Conservation (phyloP, 1,284 basidiomycete genomes). For the Cryptococcus neoformans region DNA sequence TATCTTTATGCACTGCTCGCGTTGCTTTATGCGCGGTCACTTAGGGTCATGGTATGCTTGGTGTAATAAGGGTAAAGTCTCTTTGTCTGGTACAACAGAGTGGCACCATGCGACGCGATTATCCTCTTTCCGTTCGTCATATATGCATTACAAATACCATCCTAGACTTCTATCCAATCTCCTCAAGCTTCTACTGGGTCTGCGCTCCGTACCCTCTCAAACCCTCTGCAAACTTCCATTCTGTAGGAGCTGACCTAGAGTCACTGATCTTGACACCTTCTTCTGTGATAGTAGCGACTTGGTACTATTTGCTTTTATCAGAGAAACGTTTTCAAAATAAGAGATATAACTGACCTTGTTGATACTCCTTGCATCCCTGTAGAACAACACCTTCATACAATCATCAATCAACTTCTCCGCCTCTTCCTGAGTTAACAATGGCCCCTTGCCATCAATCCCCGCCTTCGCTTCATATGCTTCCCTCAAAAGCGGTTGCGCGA, state of each 20-base stretch:
- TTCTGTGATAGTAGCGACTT: conserved; percentile 85
- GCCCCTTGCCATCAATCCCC: conserved; percentile 73
- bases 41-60: too few species aligned
- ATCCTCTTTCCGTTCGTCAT: too few species aligned
- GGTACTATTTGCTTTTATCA: conserved; percentile 62
- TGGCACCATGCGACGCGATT: too few species aligned
- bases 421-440: conserved; percentile 70
- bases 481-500: conserved; percentile 89
- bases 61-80: too few species aligned
- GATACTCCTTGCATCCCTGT: conserved; percentile 92
- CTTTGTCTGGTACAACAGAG: too few species aligned
- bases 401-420: conserved; percentile 77
- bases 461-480: conserved; percentile 58
- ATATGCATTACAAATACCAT: conserved; percentile 3
- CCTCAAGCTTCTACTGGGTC: conserved; percentile 53
- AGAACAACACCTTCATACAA: conserved; percentile 93
- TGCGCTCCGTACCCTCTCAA: conserved; percentile 64
- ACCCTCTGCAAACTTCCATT: conserved; percentile 89
- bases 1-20: too few species aligned
- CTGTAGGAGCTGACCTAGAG: conserved; percentile 69
- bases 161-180: neutral
- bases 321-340: neutral
- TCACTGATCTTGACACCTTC: conserved; percentile 78
- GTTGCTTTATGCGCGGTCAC: too few species aligned
- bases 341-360: conserved; percentile 69